These are phyloP conservation scores for Lasiosphaeria ovina DNA, from an alignment of 495 filamentous ascomycete species.

Conservation along the genomic window DNA sequence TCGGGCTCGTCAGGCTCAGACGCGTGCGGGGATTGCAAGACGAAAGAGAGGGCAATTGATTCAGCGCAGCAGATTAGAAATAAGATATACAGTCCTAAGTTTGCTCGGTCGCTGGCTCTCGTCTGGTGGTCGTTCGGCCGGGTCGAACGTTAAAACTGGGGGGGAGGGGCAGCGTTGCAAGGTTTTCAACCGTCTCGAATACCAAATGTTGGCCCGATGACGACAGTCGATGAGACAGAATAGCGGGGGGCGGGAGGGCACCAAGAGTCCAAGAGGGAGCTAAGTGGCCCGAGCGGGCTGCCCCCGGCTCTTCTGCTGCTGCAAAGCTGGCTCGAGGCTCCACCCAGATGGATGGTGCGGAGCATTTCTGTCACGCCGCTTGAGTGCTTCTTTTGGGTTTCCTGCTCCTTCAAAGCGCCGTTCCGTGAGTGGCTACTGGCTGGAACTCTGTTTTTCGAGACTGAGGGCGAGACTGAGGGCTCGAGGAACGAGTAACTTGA, in stretches of 20 bases:
- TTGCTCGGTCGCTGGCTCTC: background rate
- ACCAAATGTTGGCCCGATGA: constrained; percentile 33
- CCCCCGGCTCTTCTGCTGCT: constrained; percentile 4
- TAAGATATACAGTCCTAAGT: background rate
- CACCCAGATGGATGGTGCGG: background rate
- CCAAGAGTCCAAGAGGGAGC: background rate
- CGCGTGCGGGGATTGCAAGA: background rate
- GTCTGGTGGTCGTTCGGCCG: background rate
- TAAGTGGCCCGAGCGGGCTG: background rate
- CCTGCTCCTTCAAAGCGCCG: background rate
- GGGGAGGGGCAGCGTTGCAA: background rate
- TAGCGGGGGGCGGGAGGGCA: constrained; percentile 2
- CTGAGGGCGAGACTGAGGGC: background rate
- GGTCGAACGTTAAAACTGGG: background rate
- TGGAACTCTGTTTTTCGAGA: background rate
- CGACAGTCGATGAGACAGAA: constrained; percentile 19
- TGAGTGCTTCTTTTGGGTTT: constrained; percentile 3
- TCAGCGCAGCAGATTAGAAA: background rate
- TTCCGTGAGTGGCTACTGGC: background rate
- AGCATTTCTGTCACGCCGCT: constrained; percentile 4
- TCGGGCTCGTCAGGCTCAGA: background rate
- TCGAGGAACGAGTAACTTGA: background rate
- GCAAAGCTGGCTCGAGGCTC: background rate
- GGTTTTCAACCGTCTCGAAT: constrained; percentile 5
- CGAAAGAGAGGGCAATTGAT: background rate